Percentiles rank a stretch among this genome's conserved stretches.
Evolutionary conservation across 163 green algal genomes (phyloP).

Genomic region (Scenedesmus sp.): DNA sequence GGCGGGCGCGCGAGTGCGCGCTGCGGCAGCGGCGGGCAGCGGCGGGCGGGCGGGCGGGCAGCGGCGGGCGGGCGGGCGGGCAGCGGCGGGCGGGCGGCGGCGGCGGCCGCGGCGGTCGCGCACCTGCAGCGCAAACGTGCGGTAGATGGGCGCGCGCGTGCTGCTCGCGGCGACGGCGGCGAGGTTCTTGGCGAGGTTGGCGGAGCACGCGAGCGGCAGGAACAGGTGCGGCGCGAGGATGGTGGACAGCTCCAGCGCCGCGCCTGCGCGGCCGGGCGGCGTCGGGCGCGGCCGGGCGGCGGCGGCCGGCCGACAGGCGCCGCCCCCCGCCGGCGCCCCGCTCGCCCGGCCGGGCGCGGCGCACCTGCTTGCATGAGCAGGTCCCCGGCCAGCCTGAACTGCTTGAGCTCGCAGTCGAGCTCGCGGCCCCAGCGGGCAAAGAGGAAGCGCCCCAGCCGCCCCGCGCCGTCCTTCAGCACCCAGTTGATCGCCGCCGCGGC

Average conservation of each 20-base stretch:
- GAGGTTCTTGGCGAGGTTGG: constrained; percentile 91
- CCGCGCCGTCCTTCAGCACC: constrained; percentile 89
- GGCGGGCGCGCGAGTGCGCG: too few species aligned
- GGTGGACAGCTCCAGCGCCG: constrained; percentile 80
- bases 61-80: too few species aligned
- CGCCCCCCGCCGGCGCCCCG: neutral
- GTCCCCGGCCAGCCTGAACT: constrained; percentile 82
- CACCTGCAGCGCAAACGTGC: constrained; percentile 79
- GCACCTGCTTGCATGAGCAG: constrained; percentile 68
- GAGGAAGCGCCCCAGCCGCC: constrained; percentile 81
- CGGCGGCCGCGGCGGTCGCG: too few species aligned
- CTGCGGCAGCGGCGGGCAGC: too few species aligned
- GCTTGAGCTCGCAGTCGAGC: constrained; percentile 91
- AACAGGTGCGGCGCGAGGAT: constrained; percentile 68
- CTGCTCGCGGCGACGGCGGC: constrained; percentile 78
- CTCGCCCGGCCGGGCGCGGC: neutral
- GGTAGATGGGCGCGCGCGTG: constrained; percentile 88
- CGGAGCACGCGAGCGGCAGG: constrained; percentile 85
- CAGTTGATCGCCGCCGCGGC: constrained; percentile 89
- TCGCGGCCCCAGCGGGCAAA: constrained; percentile 87
- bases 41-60: too few species aligned
- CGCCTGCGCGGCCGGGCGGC: too few species aligned
- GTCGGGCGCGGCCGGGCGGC: too few species aligned
- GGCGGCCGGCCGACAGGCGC: neutral
- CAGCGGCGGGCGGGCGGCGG: too few species aligned